phyloP scores from a whole-genome alignment of 2,329 filamentous ascomycete genomes.

The Aspergillus alliaceus region DNA sequence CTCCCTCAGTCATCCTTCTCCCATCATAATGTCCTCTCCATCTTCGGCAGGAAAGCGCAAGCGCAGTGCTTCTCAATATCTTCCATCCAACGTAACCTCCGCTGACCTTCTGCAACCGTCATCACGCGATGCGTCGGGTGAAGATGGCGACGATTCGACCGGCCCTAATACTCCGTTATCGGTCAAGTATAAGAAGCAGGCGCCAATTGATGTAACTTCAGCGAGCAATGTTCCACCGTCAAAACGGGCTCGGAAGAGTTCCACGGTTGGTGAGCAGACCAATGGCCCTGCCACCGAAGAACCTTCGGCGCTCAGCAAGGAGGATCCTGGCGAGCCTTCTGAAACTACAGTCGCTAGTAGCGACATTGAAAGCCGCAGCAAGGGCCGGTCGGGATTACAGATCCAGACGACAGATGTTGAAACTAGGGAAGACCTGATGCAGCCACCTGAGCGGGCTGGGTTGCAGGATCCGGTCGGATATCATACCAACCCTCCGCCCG shows the following conservation, averaged over 20 bases:
- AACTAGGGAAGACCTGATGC: constrained; percentile 51
- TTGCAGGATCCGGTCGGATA: constrained; percentile 84
- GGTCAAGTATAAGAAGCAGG: constrained; percentile 59
- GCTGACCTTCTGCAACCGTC: constrained; percentile 68
- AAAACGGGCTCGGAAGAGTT: constrained; percentile 71
- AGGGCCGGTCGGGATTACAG: constrained; percentile 52
- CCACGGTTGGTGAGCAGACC: constrained; percentile 25
- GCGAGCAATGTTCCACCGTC: constrained; percentile 57
- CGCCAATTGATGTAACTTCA: constrained; percentile 37
- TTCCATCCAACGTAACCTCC: constrained; percentile 50
- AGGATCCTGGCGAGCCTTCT: constrained; percentile 67
- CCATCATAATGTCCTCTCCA: constrained; percentile 58
- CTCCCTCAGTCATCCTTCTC: constrained; percentile 25
- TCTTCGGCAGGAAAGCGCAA: constrained; percentile 72
- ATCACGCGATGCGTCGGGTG: constrained; percentile 78
- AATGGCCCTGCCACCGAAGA: constrained; percentile 29
- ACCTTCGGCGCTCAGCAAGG: constrained; percentile 41
- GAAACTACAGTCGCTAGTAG: constrained; percentile 68
- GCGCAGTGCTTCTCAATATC: constrained; percentile 54
- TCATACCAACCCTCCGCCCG: constrained; percentile 84
- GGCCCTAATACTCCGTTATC: constrained; percentile 40
- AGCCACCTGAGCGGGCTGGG: constrained; percentile 73
- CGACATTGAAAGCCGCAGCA: constrained; percentile 65
- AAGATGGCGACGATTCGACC: constrained; percentile 75
- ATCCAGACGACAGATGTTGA: constrained; percentile 38